Evolutionary conservation across 768 basidiomycete species (phyloP).

Genomic region (Dentipellis fragilis): DNA sequence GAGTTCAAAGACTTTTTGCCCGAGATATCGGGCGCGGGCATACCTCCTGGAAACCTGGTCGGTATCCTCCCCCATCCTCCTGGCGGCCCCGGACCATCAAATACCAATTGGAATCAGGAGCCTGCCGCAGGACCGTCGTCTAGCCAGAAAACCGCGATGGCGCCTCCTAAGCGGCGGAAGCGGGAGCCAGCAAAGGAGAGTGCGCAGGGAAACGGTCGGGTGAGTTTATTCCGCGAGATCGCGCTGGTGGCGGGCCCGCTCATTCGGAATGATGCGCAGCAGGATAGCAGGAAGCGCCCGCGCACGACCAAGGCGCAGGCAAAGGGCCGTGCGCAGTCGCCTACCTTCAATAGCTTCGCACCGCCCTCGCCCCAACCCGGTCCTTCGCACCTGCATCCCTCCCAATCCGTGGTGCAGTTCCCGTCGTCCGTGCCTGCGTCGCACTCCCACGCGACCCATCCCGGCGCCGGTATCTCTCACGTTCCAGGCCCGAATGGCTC

Average conservation of each 20-base stretch:
- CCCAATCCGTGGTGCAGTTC: conserved; percentile 4
- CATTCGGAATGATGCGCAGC: background rate
- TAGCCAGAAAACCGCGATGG: conserved; percentile 10
- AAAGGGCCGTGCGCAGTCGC: conserved; percentile 12
- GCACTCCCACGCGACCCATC: conserved; percentile 7
- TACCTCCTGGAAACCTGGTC: conserved; percentile 29
- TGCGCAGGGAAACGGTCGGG: background rate
- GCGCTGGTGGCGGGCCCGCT: background rate
- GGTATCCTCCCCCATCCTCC: conserved; percentile 43
- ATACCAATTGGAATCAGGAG: conserved; percentile 16
- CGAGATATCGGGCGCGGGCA: conserved; percentile 39
- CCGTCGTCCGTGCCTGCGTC: conserved; percentile 3
- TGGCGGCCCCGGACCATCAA: conserved; percentile 23
- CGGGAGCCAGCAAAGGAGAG: conserved; percentile 41
- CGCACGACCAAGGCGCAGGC: conserved; percentile 7
- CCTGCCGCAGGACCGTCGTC: background rate
- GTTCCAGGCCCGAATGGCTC: conserved; percentile 11
- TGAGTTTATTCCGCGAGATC: conserved; percentile 3
- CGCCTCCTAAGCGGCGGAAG: conserved; percentile 40
- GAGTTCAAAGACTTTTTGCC: conserved; percentile 81
- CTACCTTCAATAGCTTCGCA: conserved; percentile 11
- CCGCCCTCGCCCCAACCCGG: conserved; percentile 12
- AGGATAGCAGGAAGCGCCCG: conserved; percentile 13
- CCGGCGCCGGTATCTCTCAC: conserved; percentile 5
- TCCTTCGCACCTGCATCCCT: conserved; percentile 6